phyloP scores from a whole-genome alignment of 2,329 filamentous ascomycete genomes.

The Ceratocystis smalleyi region DNA sequence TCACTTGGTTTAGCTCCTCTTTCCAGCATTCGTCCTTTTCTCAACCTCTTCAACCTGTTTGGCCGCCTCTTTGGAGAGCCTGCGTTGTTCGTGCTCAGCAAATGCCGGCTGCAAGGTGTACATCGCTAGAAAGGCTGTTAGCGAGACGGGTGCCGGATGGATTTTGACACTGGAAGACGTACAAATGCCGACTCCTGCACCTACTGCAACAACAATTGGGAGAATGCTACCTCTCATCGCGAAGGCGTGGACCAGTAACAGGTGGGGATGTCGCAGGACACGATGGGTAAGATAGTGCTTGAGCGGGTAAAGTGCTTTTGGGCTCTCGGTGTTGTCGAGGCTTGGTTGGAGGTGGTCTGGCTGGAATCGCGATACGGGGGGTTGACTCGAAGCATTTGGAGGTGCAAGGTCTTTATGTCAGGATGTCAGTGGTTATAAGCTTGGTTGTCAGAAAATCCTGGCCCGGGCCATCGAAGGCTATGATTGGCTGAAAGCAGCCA shows the following conservation, averaged over 20 bases:
- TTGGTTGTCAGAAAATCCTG: not conserved
- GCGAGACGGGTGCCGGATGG: not conserved
- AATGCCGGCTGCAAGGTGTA: conserved; percentile 16
- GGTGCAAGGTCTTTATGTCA: not conserved
- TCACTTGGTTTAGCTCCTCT: not conserved
- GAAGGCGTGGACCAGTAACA: not conserved
- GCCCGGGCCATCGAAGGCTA: not conserved
- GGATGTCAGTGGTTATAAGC: not conserved
- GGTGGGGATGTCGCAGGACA: not conserved
- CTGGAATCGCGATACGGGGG: no score
- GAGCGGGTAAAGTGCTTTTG: no score
- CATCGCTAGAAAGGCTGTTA: conserved; percentile 6
- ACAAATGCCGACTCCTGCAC: conserved; percentile 16
- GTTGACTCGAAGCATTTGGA: not conserved
- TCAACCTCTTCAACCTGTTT: conserved; percentile 16
- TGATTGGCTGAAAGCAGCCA: not conserved
- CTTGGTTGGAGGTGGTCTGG: no score
- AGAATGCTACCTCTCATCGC: conserved; percentile 15
- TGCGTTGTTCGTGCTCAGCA: conserved; percentile 11
- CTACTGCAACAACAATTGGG: conserved; percentile 13
- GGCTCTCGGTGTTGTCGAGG: no score
- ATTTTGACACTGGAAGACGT: not conserved
- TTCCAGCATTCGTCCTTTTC: not conserved
- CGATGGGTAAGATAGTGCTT: not conserved
- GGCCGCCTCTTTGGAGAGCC: not conserved